Percentiles rank a stretch among this genome's conserved stretches.
These are phyloP conservation scores for Oldenlandia corymbosa DNA, from an alignment of 257 asterid species.

Conservation along the genomic window DNA sequence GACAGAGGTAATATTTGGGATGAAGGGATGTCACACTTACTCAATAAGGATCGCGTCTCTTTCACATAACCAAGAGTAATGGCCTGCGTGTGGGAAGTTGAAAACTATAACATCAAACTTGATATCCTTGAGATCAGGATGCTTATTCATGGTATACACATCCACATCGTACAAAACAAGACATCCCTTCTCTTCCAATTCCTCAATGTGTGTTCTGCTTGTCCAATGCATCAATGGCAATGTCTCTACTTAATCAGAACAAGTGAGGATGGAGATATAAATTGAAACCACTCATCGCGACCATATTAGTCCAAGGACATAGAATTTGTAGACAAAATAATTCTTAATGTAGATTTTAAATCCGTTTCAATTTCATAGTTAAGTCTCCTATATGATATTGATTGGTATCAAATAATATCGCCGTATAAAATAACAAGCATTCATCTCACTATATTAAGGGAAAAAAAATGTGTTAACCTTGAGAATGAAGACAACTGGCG, in stretches of 20 bases:
- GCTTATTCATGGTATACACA: conserved; percentile 6
- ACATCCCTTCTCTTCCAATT: conserved; percentile 1
- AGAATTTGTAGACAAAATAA: not conserved
- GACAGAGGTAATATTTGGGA: not conserved
- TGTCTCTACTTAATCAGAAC: not conserved
- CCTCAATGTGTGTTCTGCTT: conserved; percentile 3
- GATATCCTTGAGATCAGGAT: not conserved
- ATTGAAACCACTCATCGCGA: too few species aligned
- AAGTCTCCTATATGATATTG: too few species aligned
- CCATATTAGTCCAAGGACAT: too few species aligned
- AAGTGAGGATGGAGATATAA: too few species aligned
- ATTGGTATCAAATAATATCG: too few species aligned
- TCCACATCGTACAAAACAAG: conserved; percentile 15
- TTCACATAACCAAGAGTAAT: conserved; percentile 3
- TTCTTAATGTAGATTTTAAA: not conserved
- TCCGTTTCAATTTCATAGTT: too few species aligned
- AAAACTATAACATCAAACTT: conserved; percentile 19
- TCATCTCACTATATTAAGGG: too few species aligned
- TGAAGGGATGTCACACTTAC: not conserved
- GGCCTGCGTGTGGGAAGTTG: conserved; percentile 23
- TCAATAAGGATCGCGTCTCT: not conserved
- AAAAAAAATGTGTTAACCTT: conserved; percentile 14
- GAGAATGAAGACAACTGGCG: conserved; percentile 16
- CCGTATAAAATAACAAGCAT: too few species aligned
- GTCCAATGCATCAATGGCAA: conserved; percentile 4